Evolutionary conservation across 768 basidiomycete species (phyloP), one percentile per base, ranked within the genome.

Genomic region (Termitomyces eurrhizus): DNA sequence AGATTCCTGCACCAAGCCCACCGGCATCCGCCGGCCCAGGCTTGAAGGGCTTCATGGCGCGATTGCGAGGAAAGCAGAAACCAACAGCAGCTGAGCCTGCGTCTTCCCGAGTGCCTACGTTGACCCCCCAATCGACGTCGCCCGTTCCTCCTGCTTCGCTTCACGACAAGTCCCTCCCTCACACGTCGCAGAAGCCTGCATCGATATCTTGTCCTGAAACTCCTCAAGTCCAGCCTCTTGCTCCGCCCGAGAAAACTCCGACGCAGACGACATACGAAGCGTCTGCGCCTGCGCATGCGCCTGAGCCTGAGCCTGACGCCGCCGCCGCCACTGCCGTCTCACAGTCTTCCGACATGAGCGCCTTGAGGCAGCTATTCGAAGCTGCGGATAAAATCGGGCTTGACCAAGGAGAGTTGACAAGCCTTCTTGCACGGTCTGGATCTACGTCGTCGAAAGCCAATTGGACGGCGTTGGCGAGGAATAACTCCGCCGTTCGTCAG

Each of bases 41-140:
- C 24, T 68, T 93, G 29, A 90, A 85, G 71, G 87, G 90, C 14
- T 87, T 93, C 72, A 92, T 93, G 83, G 83, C 90, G 33, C 84
- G 89, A 35, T 90, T 93, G 70, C 81, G 89, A 41, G 72, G 74
- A 37, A 81, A 80, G 62, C 81, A 79, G 61, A 77, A 77, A 57
- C 69, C 77, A 26, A 26, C 21, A 21, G 66, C 73, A 50, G 68
- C 69, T 12, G 79, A 78, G 62, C 61, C 69, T 29, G 66, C 73
- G 1, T 58, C 68, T 41, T 66, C 72, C 16, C 63, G 70, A 39
- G 74, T 75, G 41, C 66, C 62, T n/a, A 66, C 65, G 13, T 50
- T 60, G 16, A 66, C 71, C 11, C 73, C 77, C 7, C 73, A 74
- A n/a, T 68, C 72, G 32, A 67, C 64, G 7, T 62, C 68, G 35